Base-by-base conservation (phyloP, 2,329 filamentous ascomycete species). In the Pseudopithomyces maydicus region DNA sequence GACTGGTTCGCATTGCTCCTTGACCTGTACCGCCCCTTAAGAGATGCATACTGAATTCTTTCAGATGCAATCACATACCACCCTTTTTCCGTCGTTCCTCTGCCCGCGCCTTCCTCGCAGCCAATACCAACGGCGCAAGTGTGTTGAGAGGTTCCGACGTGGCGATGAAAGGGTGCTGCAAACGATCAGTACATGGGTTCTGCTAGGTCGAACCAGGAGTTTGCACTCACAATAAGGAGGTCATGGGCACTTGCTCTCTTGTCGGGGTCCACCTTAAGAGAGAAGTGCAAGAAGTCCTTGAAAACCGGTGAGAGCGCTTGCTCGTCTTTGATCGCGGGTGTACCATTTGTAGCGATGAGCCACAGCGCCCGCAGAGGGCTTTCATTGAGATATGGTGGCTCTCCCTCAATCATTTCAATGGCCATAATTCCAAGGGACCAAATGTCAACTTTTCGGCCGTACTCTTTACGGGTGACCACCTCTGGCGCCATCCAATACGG, bases 401-500 rank as follows among this genome's bases (percentile, higher is more conserved):
- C 95, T 74, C 94, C 95, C 79, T 98, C 95, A 64, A 99, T 97
- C 95, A 99, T 99, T 78, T 99, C 95, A 70, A 99, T 98, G 7
- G 95, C 92, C 95, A 99, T 98, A 79, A 99, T 99, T 57, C 95
- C 95, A 43, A 99, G 81, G 57, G 91, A 96, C 95, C 95, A 99
- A 66, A 99, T 97, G 73, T 99, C 95, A 53, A 99, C 94, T 78
- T 98, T 99, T 61, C 94, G 90, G 64, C 95, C 95, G 77, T 99
- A 99, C 78, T 98, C 95, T 77, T 98, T 98, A 41, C 93, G 85
- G 6, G 92, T 98, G 26, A 99, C 95, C 20, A 99, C 94, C 78
- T 99, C 95, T 3, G 95, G 95, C 1, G 95, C 95, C 95, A 99
- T 99, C 95, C 95, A 99, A 78, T 99, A 99, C 1, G 95, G 95